These are phyloP conservation scores for Bonia amplexicaulis DNA, from an alignment of 176 grass and related monocot genomes.

Conservation along the genomic window DNA sequence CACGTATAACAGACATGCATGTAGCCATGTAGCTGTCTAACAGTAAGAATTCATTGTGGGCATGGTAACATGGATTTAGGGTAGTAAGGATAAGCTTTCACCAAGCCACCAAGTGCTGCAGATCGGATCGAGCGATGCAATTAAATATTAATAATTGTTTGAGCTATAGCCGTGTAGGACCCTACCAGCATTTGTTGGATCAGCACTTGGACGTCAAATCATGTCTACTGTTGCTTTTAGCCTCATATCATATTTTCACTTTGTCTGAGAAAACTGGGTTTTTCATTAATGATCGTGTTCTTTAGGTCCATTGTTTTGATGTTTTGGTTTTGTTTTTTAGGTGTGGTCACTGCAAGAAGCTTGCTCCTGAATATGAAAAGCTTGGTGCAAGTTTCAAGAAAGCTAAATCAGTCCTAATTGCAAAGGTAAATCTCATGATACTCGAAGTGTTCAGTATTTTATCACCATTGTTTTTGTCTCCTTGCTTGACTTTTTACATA, in stretches of 20 bases:
- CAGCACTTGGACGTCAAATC: neutral
- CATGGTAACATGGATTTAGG: neutral
- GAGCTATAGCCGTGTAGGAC: neutral
- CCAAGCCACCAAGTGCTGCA: neutral
- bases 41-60: neutral
- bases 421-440: constrained; percentile 52
- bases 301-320: neutral
- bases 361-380: constrained; percentile 97
- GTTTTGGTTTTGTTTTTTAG: constrained; percentile 32
- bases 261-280: neutral
- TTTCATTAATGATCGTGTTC: neutral
- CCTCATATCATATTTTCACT: neutral
- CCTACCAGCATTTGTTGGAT: neutral
- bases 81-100: neutral
- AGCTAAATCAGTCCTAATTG: constrained; percentile 85
- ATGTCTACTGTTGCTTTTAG: neutral
- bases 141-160: neutral
- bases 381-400: constrained; percentile 90
- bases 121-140: neutral
- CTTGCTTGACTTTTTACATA: neutral
- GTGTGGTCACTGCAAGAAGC: constrained; percentile 99
- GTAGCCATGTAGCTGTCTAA: too few relatives aligned
- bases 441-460: neutral
- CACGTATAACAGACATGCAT: too few relatives aligned
- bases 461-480: neutral